A percentile compares a stretch with the other conserved stretches of the same genome.
phyloP scores from a whole-genome alignment of 2,329 filamentous ascomycete genomes.

The Aureobasidium sp. region DNA sequence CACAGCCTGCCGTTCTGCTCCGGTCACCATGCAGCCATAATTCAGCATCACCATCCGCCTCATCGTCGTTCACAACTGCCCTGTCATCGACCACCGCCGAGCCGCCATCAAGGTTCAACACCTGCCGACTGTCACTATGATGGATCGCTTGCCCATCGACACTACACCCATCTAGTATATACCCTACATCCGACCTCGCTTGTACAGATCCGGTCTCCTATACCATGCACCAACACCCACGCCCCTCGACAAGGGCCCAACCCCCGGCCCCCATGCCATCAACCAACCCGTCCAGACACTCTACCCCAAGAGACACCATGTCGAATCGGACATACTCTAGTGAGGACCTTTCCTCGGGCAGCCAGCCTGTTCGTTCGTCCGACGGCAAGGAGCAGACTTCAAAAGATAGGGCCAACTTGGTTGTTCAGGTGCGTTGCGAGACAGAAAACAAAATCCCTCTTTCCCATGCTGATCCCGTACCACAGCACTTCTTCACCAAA shows the following conservation, averaged over 20 bases:
- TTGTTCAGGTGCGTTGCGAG: conserved; percentile 51
- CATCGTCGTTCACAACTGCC: not conserved
- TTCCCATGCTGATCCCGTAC: not conserved
- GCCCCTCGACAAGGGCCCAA: conserved; percentile 63
- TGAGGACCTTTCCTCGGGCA: conserved; percentile 16
- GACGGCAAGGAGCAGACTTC: conserved; percentile 31
- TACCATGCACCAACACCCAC: conserved; percentile 82
- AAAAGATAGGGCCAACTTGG: conserved; percentile 79
- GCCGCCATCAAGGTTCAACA: conserved; percentile 15
- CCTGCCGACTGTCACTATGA: conserved; percentile 13
- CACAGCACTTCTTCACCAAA: conserved; percentile 84
- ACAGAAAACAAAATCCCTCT: not conserved
- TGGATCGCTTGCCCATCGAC: conserved; percentile 9
- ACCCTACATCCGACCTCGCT: not conserved
- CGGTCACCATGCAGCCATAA: conserved; percentile 11
- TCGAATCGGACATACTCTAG: conserved; percentile 46
- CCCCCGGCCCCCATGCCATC: conserved; percentile 66
- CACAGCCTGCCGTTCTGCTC: not conserved
- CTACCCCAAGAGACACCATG: conserved; percentile 63
- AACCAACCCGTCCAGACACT: conserved; percentile 62
- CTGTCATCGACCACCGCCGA: not conserved
- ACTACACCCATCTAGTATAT: conserved; percentile 4
- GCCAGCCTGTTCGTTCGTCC: conserved; percentile 31
- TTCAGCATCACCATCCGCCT: not conserved
- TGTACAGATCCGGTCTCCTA: not conserved